These are phyloP conservation scores for Podospora sp. DNA, from an alignment of 495 filamentous ascomycete genomes.

Conservation along the genomic window DNA sequence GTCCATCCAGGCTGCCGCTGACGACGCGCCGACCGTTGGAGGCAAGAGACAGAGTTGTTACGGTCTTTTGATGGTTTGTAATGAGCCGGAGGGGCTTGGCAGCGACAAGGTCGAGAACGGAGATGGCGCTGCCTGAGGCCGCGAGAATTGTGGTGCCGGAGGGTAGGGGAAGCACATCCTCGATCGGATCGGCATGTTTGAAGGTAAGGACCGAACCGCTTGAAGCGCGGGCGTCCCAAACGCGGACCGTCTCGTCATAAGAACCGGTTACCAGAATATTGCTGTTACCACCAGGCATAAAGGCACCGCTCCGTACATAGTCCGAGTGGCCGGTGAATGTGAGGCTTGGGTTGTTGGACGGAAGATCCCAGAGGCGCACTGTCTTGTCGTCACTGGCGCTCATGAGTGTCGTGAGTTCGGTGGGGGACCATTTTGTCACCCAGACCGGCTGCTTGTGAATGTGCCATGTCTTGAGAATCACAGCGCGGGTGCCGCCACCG, in stretches of 20 bases:
- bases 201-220: slow-evolving; percentile 78
- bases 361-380: slow-evolving; percentile 91
- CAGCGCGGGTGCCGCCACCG: slow-evolving; percentile 59
- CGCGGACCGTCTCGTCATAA: slow-evolving; percentile 89
- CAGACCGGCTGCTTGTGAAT: slow-evolving; percentile 95
- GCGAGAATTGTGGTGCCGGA: slow-evolving; percentile 85
- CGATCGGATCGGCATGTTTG: slow-evolving; percentile 85
- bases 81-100: slow-evolving; percentile 84
- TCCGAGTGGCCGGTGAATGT: slow-evolving; percentile 88
- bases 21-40: slow-evolving; percentile 78
- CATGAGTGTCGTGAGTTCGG: slow-evolving; percentile 81
- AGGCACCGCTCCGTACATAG: slow-evolving; percentile 84
- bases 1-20: slow-evolving; percentile 87
- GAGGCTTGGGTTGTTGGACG: slow-evolving; percentile 69
- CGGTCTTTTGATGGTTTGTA: slow-evolving; percentile 95
- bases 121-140: slow-evolving; percentile 82
- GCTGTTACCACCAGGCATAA: slow-evolving; percentile 77
- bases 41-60: slow-evolving; percentile 78
- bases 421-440: slow-evolving; percentile 84
- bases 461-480: slow-evolving; percentile 94
- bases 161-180: slow-evolving; percentile 81
- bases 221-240: slow-evolving; percentile 87
- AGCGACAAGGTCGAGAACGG: slow-evolving; percentile 91
- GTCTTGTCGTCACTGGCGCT: slow-evolving; percentile 87
- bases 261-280: slow-evolving; percentile 81